A percentile compares a stretch with the other conserved stretches of the same genome.
phyloP scores from a whole-genome alignment of 2,329 filamentous ascomycete species.

The Aspergillus terreus region DNA sequence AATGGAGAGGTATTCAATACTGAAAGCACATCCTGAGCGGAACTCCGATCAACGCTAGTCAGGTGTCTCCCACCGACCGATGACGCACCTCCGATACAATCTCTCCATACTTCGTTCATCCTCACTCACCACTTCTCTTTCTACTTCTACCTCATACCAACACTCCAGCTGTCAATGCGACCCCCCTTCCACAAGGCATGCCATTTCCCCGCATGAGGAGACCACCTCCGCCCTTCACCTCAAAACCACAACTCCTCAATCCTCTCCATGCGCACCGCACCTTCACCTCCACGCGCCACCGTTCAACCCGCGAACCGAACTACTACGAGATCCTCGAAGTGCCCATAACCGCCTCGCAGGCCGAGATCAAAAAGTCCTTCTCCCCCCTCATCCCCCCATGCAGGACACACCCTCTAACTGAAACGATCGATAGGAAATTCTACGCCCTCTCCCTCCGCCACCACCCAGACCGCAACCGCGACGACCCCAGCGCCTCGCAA shows the following conservation, averaged over 20 bases:
- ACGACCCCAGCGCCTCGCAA: constrained; percentile 66
- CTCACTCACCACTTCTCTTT: background rate
- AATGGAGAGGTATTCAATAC: too few relatives aligned
- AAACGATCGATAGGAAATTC: constrained; percentile 55
- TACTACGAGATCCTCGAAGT: constrained; percentile 83
- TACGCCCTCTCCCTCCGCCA: constrained; percentile 86
- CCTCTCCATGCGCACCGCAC: constrained; percentile 35
- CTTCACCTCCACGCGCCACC: constrained; percentile 29
- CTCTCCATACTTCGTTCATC: background rate
- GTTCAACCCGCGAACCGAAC: constrained; percentile 44
- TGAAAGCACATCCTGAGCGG: too few relatives aligned
- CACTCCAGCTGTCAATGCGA: constrained; percentile 7
- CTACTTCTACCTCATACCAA: background rate
- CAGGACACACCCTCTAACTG: background rate
- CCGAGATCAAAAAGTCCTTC: constrained; percentile 77
- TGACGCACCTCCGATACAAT: constrained; percentile 18
- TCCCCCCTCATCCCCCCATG: background rate
- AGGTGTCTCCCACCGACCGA: constrained; percentile 2
- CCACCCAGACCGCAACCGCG: constrained; percentile 86
- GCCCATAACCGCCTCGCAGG: constrained; percentile 62
- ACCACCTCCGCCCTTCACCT: constrained; percentile 4
- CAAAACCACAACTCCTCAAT: background rate
- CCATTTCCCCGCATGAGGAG: constrained; percentile 18
- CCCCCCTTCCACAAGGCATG: constrained; percentile 17
- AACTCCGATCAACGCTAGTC: too few relatives aligned